Base-by-base conservation (phyloP, 1,284 basidiomycete genomes). In the Filobasidium uniguttulatum region DNA sequence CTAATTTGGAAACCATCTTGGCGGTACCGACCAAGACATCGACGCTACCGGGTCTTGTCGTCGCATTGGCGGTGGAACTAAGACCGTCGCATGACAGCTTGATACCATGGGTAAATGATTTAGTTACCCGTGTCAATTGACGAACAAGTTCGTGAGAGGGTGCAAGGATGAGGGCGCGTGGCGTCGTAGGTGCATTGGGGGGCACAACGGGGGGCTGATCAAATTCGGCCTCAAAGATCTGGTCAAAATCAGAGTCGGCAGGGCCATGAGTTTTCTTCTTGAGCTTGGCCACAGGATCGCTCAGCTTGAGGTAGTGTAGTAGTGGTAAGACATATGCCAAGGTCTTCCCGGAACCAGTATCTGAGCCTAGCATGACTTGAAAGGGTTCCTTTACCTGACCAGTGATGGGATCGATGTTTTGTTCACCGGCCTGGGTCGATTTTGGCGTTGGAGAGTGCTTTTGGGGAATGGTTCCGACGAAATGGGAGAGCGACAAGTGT, bases 271-370 rank as follows among this genome's bases (percentile, higher is more conserved):
- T 9, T 33, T 33, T 23, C 38, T 30, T 1, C 53, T n/a, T n/a
- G n/a, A n/a, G n/a, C n/a, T n/a, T n/a, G n/a, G n/a, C n/a, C n/a
- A n/a, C 49, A 17, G 34, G 31, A 38, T 68, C 65, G 14, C 61
- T 72, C 45, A 70, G 63, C 64, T 90, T 90, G 58, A 90, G 72
- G 50, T 76, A 71, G 57, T 89, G 83, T 3, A 90, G 72, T 41
- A 90, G 64, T 0, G 87, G 87, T 2, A 90, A 73, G 30, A 90
- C 76, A 62, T 89, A 90, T 1, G 87, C 86, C n/a, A 89, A 75
- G 3, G 83, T 86, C 70, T 91, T 91, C 1, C 87, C 87, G 0
- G 84, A 86, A 7, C 87, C 87, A 0, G 87, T 90, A 67, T 90
- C 87, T 0, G 83, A 81, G 0, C 85, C 86, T 1, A 91, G 73